These are phyloP conservation scores for Marasmius tenuissimus DNA, from an alignment of 1,284 basidiomycete genomes.

Conservation along the genomic window DNA sequence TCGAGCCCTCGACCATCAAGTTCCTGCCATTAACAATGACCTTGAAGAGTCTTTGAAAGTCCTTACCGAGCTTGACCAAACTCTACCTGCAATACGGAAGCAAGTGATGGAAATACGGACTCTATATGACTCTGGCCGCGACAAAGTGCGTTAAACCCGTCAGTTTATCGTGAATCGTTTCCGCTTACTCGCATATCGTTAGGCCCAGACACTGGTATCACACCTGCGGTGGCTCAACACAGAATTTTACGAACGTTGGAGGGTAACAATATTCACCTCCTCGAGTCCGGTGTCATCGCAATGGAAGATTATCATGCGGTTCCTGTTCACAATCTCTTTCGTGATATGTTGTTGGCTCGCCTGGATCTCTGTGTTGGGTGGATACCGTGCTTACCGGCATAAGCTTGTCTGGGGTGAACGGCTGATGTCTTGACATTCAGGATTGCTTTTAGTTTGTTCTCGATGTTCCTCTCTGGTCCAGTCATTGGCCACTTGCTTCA, in stretches of 20 bases:
- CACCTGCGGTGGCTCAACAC: conserved; percentile 74
- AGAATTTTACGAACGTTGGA: conserved; percentile 69
- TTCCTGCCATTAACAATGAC: conserved; percentile 57
- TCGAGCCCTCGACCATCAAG: conserved; percentile 52
- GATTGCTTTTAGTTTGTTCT: neutral
- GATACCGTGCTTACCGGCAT: conserved; percentile 67
- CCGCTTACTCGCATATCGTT: conserved; percentile 1
- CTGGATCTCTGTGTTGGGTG: conserved; percentile 63
- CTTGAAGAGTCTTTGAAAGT: conserved; percentile 56
- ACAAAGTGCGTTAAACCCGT: conserved; percentile 44
- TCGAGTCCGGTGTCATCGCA: conserved; percentile 65
- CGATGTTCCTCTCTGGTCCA: neutral
- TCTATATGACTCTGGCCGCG: conserved; percentile 68
- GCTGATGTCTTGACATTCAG: conserved; percentile 54
- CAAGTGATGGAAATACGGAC: conserved; percentile 59
- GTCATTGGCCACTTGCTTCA: neutral
- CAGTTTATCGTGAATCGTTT: conserved; percentile 9
- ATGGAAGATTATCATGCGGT: conserved; percentile 63
- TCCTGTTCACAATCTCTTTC: conserved; percentile 54
- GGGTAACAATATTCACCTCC: conserved; percentile 67
- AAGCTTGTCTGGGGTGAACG: conserved; percentile 75
- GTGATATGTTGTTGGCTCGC: conserved; percentile 55
- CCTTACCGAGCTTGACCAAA: conserved; percentile 48
- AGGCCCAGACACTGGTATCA: conserved; percentile 61
- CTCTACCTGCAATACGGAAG: conserved; percentile 56